A percentile compares a stretch with the other conserved stretches of the same genome.
Conservation (phyloP, 1,284 basidiomycete genomes). For the Cystobasidium slooffiae region DNA sequence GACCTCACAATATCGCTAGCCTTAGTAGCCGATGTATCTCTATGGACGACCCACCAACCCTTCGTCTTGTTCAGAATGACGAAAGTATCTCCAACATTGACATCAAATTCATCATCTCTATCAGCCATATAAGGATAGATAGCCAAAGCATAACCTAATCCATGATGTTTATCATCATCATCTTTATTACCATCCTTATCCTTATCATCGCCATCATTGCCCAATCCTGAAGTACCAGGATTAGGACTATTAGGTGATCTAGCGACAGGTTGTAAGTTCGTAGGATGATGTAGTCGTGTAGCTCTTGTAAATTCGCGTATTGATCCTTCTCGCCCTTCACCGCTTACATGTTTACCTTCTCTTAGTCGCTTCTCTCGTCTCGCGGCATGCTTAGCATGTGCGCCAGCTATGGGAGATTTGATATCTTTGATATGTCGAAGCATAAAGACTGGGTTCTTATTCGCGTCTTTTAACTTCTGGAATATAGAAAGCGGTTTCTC, state of each 20-base stretch:
- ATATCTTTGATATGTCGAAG: slow-evolving; percentile 98
- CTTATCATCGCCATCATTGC: slow-evolving; percentile 31
- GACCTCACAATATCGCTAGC: slow-evolving; percentile 71
- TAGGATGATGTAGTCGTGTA: slow-evolving; percentile 55
- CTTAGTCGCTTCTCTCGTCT: slow-evolving; percentile 57
- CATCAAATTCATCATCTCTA: slow-evolving; percentile 86
- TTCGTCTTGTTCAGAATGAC: slow-evolving; percentile 63
- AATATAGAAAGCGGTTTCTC: slow-evolving; percentile 96
- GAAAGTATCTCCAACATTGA: slow-evolving; percentile 68
- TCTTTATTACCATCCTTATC: slow-evolving; percentile 7
- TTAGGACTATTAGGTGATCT: slow-evolving; percentile 45
- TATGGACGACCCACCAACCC: slow-evolving; percentile 99
- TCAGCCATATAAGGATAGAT: slow-evolving; percentile 59
- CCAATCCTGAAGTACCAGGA: slow-evolving; percentile 26
- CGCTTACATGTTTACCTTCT: slow-evolving; percentile 63
- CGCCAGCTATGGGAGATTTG: slow-evolving; percentile 91
- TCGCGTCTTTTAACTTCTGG: slow-evolving; percentile 94
- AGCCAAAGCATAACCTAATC: slow-evolving; percentile 59
- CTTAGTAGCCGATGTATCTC: slow-evolving; percentile 72
- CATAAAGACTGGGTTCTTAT: slow-evolving; percentile 99
- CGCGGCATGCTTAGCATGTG: slow-evolving; percentile 88
- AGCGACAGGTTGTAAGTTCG: slow-evolving; percentile 54
- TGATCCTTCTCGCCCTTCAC: slow-evolving; percentile 36
- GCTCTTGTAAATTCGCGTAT: slow-evolving; percentile 49
- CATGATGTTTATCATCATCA: slow-evolving; percentile 45